Base-by-base conservation (phyloP, 208 protist genomes). In the Leishmania lainsoni region DNA sequence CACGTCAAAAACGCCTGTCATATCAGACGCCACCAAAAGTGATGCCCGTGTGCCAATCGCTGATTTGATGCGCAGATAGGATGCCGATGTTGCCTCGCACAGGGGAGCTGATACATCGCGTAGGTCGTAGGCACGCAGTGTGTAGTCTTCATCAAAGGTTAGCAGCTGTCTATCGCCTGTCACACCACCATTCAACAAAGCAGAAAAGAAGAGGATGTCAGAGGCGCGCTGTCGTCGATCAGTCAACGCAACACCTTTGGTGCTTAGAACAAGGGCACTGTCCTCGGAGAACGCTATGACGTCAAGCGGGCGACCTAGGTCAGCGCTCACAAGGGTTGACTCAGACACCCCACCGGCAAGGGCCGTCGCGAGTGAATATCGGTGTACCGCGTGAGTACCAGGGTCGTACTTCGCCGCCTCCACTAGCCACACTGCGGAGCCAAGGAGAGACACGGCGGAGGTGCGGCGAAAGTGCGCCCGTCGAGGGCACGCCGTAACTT, bases 1-100 rank as follows among this genome's bases (percentile, higher is more conserved):
- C 58, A 88, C 59, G 52, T 92, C 86, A 14, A 92, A 72, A 1
- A 88, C 66, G 26, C 81, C 89, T 4, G 84, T 80, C 42, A 79
- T 49, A n/a, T 83, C 78, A n/a, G 72, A 73, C 61, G 81, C 79
- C 32, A 92, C 79, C 12, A 92, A 80, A 20, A 92, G 76, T 9
- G 79, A 83, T 52, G 69, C 80, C 52, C 61, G 45, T 22, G 35
- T 58, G 75, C 78, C 78, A 3, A 45, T 45, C 35, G 45, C 49
- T 29, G 76, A 48, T 61, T 78, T 81, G 35, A 85, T 75, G 42
- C 81, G 74, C 59, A 85, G 39, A 45, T 85, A 81, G 8, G 76
- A 78, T 22, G 76, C 78, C 5, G 71, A 42, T 8, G 71, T 78
- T 8, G 76, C 32, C 29, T 80, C 76, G 26, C 61, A 51, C 2